Percentiles rank a stretch among this genome's conserved stretches.
phyloP scores from a whole-genome alignment of 1,139 yeast genomes.

The Spencermartinsiella ligniputridi region DNA sequence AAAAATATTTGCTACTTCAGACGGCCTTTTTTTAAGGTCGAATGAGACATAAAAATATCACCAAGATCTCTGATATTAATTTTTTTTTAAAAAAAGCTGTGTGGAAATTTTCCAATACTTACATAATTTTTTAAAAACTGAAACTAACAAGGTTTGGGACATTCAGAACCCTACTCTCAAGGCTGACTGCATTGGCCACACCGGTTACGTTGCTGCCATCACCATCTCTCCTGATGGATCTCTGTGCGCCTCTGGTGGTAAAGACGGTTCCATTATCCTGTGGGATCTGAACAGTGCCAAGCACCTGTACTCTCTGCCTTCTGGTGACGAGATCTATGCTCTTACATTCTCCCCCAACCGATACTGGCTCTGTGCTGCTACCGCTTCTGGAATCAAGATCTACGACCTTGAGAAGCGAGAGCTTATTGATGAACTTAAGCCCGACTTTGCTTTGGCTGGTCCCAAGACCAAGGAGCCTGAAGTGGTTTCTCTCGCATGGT shows the following conservation, averaged over 20 bases:
- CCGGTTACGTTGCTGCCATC: conserved; percentile 96
- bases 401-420: conserved; percentile 96
- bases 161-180: conserved; percentile 77
- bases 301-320: conserved; percentile 90
- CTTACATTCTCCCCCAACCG: conserved; percentile 99
- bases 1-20: conserved; percentile 98
- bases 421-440: conserved; percentile 97
- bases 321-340: conserved; percentile 97
- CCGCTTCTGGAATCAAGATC: conserved; percentile 96
- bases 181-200: conserved; percentile 99
- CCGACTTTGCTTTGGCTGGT: conserved; percentile 89
- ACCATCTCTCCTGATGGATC: conserved; percentile 99
- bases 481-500: conserved; percentile 98
- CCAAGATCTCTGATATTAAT: conserved; percentile 92
- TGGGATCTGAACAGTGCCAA: conserved; percentile 93
- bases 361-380: conserved; percentile 99
- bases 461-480: conserved; percentile 94
- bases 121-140: not conserved
- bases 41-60: conserved; percentile 93
- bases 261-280: conserved; percentile 97
- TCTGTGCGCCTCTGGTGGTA: conserved; percentile 98
- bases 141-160: conserved; percentile 77
- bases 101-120: not conserved
- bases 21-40: conserved; percentile 46
- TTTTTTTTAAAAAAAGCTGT: not conserved